Conservation (phyloP, 2,329 filamentous ascomycete genomes). For the Cladosporium oxysporum region DNA sequence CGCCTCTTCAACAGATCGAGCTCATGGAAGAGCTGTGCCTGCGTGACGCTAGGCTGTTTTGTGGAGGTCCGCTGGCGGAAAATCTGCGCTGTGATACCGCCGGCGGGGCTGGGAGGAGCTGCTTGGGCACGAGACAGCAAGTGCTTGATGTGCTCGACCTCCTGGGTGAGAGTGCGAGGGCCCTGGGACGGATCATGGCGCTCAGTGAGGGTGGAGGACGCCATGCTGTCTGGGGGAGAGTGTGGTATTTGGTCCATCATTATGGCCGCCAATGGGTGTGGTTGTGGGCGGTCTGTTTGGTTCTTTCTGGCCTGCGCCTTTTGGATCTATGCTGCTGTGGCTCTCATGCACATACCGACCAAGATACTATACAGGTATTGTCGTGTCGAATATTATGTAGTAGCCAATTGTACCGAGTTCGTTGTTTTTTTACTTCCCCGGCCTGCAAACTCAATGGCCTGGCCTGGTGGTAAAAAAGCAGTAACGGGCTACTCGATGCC, state of each 20-base stretch:
- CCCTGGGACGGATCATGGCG: constrained; percentile 4
- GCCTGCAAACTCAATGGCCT: background rate
- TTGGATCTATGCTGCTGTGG: background rate
- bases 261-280: background rate
- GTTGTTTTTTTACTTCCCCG: background rate
- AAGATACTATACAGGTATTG: background rate
- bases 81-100: constrained; percentile 28
- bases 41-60: constrained; percentile 23
- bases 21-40: constrained; percentile 27
- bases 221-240: constrained; percentile 20
- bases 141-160: constrained; percentile 30
- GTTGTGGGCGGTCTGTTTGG: background rate
- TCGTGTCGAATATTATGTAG: background rate
- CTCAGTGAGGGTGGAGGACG: constrained; percentile 17
- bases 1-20: constrained; percentile 35
- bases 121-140: constrained; percentile 26
- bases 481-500: background rate
- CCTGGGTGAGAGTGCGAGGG: constrained; percentile 26
- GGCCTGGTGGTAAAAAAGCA: background rate
- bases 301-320: background rate
- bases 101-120: constrained; percentile 21
- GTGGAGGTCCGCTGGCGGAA: constrained; percentile 23
- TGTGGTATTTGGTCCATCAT: constrained; percentile 17
- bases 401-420: background rate
- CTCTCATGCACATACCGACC: background rate